These are phyloP conservation scores for Colletotrichum sp. DNA, from an alignment of 2,329 filamentous ascomycete genomes.

Conservation along the genomic window DNA sequence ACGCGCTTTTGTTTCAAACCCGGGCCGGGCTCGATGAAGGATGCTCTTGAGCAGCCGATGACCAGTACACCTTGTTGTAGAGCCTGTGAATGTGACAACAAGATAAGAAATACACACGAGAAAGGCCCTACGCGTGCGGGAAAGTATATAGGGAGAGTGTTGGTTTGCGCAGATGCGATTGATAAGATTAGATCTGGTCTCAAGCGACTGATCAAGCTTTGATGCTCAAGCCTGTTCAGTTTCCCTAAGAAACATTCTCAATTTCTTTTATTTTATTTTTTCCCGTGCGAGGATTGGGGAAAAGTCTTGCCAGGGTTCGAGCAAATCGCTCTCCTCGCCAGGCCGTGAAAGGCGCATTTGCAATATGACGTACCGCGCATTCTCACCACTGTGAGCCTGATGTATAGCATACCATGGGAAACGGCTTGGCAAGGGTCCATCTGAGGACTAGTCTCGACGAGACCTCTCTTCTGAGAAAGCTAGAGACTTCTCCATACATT, in stretches of 20 bases:
- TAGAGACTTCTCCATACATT: background rate
- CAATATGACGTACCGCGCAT: background rate
- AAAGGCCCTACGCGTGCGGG: background rate
- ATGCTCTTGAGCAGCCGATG: background rate
- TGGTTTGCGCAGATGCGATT: background rate
- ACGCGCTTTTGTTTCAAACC: background rate
- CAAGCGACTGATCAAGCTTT: background rate
- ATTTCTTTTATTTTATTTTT: too few species aligned
- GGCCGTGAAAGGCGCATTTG: background rate
- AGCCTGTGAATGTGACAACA: background rate
- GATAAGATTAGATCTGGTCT: conserved; percentile 1
- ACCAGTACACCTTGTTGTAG: background rate
- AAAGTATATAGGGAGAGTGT: background rate
- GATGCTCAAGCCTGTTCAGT: background rate
- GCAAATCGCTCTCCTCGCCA: background rate
- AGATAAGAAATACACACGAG: background rate
- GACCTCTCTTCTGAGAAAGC: background rate
- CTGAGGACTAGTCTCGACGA: background rate
- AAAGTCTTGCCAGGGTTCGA: background rate
- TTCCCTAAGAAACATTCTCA: background rate
- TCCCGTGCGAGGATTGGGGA: too few species aligned
- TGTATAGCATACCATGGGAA: background rate
- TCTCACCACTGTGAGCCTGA: background rate
- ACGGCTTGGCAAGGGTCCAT: background rate
- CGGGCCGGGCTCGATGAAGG: background rate